phyloP scores from a whole-genome alignment of 1,284 basidiomycete genomes.

The Volvariella surrecta region DNA sequence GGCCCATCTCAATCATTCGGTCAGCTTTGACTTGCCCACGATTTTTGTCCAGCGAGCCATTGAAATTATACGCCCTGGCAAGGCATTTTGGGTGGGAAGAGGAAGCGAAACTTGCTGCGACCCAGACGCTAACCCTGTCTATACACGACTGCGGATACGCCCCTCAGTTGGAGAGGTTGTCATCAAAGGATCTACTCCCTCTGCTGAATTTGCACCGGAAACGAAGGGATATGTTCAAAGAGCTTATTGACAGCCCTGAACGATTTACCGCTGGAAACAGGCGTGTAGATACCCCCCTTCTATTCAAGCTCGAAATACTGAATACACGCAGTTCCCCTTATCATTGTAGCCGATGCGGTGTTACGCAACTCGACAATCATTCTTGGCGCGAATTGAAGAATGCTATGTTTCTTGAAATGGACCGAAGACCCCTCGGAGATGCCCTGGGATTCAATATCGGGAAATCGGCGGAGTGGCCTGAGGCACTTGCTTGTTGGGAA shows the following conservation, averaged over 20 bases:
- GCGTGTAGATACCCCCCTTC: too few species aligned
- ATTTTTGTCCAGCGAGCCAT: conserved; percentile 25
- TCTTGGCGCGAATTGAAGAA: conserved; percentile 32
- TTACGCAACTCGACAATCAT: conserved; percentile 29
- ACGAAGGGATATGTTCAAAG: conserved; percentile 28
- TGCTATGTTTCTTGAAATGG: conserved; percentile 30
- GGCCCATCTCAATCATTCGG: conserved; percentile 28
- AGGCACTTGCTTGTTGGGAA: conserved; percentile 33
- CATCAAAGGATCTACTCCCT: conserved; percentile 27
- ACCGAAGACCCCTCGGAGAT: conserved; percentile 27
- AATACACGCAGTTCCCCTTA: conserved; percentile 20
- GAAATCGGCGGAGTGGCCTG: conserved; percentile 28
- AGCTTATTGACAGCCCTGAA: conserved; percentile 30
- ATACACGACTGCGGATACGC: conserved; percentile 16
- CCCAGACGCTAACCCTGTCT: conserved; percentile 27
- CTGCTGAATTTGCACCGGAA: conserved; percentile 29
- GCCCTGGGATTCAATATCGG: conserved; percentile 21
- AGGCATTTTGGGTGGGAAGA: conserved; percentile 33
- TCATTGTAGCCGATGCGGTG: conserved; percentile 30
- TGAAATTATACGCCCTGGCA: conserved; percentile 32
- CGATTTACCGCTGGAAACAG: conserved; percentile 36
- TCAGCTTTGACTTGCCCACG: conserved; percentile 21
- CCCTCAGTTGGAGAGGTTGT: conserved; percentile 18
- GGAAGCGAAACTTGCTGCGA: conserved; percentile 29
- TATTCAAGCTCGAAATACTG: too few species aligned